Conservation (phyloP, 2,329 filamentous ascomycete species). For the Alternaria novae-zelandiae region DNA sequence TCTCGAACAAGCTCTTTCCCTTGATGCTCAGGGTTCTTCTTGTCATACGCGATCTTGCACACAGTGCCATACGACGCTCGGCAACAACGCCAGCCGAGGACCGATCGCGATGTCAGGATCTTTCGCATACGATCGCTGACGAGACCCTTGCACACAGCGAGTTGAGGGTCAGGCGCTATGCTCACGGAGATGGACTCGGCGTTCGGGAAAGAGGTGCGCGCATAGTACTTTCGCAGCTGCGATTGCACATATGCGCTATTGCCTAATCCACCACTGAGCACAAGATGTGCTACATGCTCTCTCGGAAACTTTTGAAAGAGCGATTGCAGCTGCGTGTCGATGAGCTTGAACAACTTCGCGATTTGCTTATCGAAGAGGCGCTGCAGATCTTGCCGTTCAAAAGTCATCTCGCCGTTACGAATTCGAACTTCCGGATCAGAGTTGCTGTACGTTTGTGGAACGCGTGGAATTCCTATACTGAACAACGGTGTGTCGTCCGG, state of each 20-base stretch:
- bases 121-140: conserved; percentile 60
- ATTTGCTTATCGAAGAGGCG: conserved; percentile 47
- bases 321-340: conserved; percentile 43
- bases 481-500: conserved; percentile 47
- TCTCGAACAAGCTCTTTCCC: conserved; percentile 35
- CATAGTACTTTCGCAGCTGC: conserved; percentile 44
- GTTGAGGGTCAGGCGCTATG: conserved; percentile 58
- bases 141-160: conserved; percentile 62
- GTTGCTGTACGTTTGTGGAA: conserved; percentile 42
- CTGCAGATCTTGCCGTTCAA: conserved; percentile 42
- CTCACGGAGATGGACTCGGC: conserved; percentile 36
- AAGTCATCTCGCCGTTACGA: conserved; percentile 44
- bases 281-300: conserved; percentile 45
- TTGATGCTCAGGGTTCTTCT: conserved; percentile 40
- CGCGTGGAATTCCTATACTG: conserved; percentile 44
- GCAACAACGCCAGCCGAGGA: conserved; percentile 52
- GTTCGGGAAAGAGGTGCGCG: conserved; percentile 29
- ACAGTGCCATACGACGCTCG: conserved; percentile 47
- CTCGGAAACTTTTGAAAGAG: conserved; percentile 36
- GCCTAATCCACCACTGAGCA: conserved; percentile 53
- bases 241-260: conserved; percentile 52
- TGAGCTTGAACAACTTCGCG: conserved; percentile 41
- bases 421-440: conserved; percentile 37
- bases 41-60: conserved; percentile 47
- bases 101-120: conserved; percentile 50